Percentiles rank a stretch among this genome's conserved stretches.
phyloP scores from a whole-genome alignment of 2,329 filamentous ascomycete genomes.

The Monosporascus sp. region DNA sequence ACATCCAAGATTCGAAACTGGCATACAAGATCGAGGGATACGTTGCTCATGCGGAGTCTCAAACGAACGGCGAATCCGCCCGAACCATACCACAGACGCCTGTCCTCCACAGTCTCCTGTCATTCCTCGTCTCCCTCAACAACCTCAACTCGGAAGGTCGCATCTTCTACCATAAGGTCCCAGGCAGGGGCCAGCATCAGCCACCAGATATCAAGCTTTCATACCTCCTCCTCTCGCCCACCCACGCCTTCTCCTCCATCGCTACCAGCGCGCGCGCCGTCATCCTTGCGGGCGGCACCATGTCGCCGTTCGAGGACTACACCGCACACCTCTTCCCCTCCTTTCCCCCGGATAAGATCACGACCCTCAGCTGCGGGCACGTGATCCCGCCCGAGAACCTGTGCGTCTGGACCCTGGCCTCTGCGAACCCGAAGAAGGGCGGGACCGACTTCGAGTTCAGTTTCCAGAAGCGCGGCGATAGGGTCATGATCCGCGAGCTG shows the following conservation, averaged over 20 bases:
- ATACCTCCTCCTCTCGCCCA: constrained; percentile 87
- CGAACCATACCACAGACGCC: constrained; percentile 39
- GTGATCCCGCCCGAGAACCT: constrained; percentile 83
- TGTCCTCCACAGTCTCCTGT: constrained; percentile 49
- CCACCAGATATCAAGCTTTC: constrained; percentile 56
- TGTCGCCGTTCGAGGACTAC: constrained; percentile 96
- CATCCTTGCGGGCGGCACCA: constrained; percentile 88
- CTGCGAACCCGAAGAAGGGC: constrained; percentile 29
- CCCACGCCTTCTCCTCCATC: constrained; percentile 84
- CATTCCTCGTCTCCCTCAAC: constrained; percentile 74
- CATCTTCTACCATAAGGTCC: constrained; percentile 55
- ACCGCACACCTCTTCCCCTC: constrained; percentile 79
- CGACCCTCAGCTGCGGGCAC: constrained; percentile 86
- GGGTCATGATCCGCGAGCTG: constrained; percentile 65
- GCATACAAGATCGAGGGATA: constrained; percentile 95
- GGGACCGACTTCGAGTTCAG: constrained; percentile 73
- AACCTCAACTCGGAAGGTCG: constrained; percentile 72
- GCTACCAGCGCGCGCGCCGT: constrained; percentile 80
- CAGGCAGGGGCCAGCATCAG: constrained; percentile 9
- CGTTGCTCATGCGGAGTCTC: constrained; percentile 53
- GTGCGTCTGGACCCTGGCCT: constrained; percentile 66
- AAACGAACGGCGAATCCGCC: constrained; percentile 22
- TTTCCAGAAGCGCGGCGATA: constrained; percentile 69
- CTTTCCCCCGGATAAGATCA: constrained; percentile 56
- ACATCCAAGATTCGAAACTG: constrained; percentile 86